Evolutionary conservation across 2,329 filamentous ascomycete genomes (phyloP).

Genomic region (Rhytidhysteron rufulum): DNA sequence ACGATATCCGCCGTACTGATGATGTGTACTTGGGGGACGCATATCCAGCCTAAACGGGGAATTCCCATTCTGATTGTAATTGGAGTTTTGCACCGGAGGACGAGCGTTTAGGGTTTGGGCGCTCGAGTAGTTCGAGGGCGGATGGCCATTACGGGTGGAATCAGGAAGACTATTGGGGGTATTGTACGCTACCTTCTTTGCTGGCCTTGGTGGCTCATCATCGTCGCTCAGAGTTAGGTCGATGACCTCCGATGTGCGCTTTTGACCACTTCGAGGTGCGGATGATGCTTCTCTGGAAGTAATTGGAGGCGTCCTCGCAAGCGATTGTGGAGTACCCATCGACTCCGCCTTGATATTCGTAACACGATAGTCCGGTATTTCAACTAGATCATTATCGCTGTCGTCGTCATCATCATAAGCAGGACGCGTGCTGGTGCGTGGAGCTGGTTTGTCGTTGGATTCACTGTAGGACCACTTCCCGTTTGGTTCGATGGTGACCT

Average conservation of each 20-base stretch:
- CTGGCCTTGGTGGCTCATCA: constrained; percentile 38
- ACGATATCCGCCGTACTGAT: background rate
- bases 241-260: constrained; percentile 45
- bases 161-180: constrained; percentile 35
- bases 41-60: background rate
- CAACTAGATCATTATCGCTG: constrained; percentile 44
- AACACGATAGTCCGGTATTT: constrained; percentile 39
- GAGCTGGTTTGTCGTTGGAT: constrained; percentile 36
- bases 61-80: no score
- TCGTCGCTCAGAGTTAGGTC: constrained; percentile 48
- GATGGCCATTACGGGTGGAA: constrained; percentile 9
- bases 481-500: constrained; percentile 85
- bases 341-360: constrained; percentile 40
- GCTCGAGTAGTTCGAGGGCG: background rate
- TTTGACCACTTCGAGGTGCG: constrained; percentile 34
- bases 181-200: constrained; percentile 40
- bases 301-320: constrained; percentile 42
- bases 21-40: background rate
- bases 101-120: background rate
- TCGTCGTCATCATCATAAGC: constrained; percentile 38
- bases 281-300: constrained; percentile 42
- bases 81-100: background rate
- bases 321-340: constrained; percentile 30
- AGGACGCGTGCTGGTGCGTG: constrained; percentile 29
- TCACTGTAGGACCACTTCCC: constrained; percentile 66